These are phyloP conservation scores for Lachnellula arida DNA, from an alignment of 2,329 filamentous ascomycete genomes.

Conservation along the genomic window DNA sequence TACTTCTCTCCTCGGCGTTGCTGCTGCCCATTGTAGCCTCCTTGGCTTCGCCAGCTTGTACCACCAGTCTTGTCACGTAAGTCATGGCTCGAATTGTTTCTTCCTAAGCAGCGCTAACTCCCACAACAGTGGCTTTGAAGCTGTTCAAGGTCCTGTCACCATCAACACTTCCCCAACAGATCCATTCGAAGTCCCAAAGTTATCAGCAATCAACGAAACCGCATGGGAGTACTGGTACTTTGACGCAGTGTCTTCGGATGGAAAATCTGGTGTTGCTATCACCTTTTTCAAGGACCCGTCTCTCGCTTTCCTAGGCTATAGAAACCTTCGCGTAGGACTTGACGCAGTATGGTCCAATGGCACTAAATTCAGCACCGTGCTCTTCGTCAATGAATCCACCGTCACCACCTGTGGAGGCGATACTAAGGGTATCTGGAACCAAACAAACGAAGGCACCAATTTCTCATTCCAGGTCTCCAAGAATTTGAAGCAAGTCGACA, in stretches of 20 bases:
- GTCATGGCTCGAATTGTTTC: too few relatives aligned
- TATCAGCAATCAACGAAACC: constrained; percentile 6
- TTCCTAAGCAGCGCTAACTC: too few relatives aligned
- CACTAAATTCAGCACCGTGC: not conserved
- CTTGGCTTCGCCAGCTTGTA: not conserved
- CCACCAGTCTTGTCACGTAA: not conserved
- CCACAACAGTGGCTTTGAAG: not conserved
- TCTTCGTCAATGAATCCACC: constrained; percentile 3
- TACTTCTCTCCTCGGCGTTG: not conserved
- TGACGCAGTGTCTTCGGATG: constrained; percentile 3
- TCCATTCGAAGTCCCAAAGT: constrained; percentile 29
- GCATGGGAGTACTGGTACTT: constrained; percentile 9
- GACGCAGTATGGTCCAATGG: constrained; percentile 4
- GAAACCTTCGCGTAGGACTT: not conserved
- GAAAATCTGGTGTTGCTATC: constrained; percentile 16
- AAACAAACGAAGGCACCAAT: not conserved
- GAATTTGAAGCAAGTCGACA: not conserved
- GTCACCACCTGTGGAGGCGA: not conserved
- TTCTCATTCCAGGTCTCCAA: constrained; percentile 4
- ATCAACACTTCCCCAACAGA: constrained; percentile 37
- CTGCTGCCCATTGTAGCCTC: not conserved
- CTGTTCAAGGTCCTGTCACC: constrained; percentile 52
- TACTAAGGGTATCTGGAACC: not conserved
- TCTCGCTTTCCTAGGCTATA: not conserved
- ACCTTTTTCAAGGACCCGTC: constrained; percentile 2